Percentiles rank a stretch among this genome's conserved stretches.
These are phyloP conservation scores for Pleurotus giganteus DNA, from an alignment of 768 basidiomycete species.

Conservation along the genomic window DNA sequence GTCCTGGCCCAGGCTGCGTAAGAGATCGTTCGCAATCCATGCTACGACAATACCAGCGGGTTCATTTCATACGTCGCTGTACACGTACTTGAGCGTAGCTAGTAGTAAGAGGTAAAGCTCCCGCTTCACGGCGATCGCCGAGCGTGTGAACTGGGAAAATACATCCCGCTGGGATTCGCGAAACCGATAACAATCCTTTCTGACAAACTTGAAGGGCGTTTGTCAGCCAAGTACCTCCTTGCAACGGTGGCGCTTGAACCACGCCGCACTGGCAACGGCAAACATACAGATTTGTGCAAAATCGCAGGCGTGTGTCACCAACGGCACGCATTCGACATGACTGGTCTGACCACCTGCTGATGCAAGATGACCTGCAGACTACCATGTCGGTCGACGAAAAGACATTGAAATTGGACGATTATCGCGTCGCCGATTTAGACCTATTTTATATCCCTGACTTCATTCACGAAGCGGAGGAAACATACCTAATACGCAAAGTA, in stretches of 20 bases:
- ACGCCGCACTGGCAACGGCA: background rate
- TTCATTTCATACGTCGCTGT: background rate
- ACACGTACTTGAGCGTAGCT: conserved; percentile 1
- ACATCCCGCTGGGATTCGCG: conserved; percentile 2
- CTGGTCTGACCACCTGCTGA: too few species aligned
- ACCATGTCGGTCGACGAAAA: background rate
- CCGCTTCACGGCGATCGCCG: background rate
- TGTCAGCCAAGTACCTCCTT: conserved; percentile 7
- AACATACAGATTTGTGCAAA: too few species aligned
- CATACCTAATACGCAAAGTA: conserved; percentile 76
- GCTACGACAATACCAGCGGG: background rate
- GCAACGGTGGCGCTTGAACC: background rate
- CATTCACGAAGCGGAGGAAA: conserved; percentile 58
- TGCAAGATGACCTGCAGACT: too few species aligned
- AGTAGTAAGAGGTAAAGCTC: background rate
- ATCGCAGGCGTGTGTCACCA: background rate
- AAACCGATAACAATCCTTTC: too few species aligned
- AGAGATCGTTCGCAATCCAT: background rate
- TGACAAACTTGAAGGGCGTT: too few species aligned
- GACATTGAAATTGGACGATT: background rate
- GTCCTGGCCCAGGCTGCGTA: too few species aligned
- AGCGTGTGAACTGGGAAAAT: conserved; percentile 1
- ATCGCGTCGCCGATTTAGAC: conserved; percentile 3
- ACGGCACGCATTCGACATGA: too few species aligned
- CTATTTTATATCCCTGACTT: conserved; percentile 14